Evolutionary conservation across 306 rosid genomes (phyloP).

Genomic region (Vicia villosa): DNA sequence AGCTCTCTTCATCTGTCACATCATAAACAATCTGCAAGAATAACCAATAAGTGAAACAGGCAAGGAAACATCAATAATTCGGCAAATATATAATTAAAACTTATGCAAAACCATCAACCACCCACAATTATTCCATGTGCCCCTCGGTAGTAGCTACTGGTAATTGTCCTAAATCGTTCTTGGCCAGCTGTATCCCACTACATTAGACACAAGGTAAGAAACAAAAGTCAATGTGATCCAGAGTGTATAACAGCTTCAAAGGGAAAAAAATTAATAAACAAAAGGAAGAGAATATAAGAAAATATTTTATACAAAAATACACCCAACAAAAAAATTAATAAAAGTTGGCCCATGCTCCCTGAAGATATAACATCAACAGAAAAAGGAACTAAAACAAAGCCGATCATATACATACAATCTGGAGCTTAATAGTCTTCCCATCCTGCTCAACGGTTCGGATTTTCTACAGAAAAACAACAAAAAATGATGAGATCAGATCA

Average conservation of each 20-base stretch:
- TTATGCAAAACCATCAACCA: slow-evolving; percentile 29
- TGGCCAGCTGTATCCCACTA: slow-evolving; percentile 63
- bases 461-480: slow-evolving; percentile 44
- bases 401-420: slow-evolving; percentile 42
- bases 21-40: slow-evolving; percentile 58
- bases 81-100: slow-evolving; percentile 7
- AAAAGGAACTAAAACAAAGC: slow-evolving; percentile 14
- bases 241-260: slow-evolving; percentile 17
- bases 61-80: background rate
- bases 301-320: slow-evolving; percentile 5
- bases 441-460: slow-evolving; percentile 59
- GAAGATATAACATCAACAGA: slow-evolving; percentile 9
- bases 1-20: slow-evolving; percentile 58
- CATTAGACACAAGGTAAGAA: slow-evolving; percentile 30
- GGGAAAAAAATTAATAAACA: background rate
- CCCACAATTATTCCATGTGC: slow-evolving; percentile 62
- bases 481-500: slow-evolving; percentile 31
- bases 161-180: slow-evolving; percentile 59
- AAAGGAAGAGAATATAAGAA: background rate
- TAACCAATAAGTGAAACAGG: slow-evolving; percentile 24
- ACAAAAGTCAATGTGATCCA: slow-evolving; percentile 18
- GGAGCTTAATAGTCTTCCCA: slow-evolving; percentile 57
- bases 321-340: background rate
- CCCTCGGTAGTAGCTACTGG: slow-evolving; percentile 60
- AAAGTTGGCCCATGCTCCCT: slow-evolving; percentile 3